Percentiles rank a stretch among this genome's conserved stretches.
Conservation (phyloP, 768 basidiomycete genomes). For the Gloeostereum incarnatum region DNA sequence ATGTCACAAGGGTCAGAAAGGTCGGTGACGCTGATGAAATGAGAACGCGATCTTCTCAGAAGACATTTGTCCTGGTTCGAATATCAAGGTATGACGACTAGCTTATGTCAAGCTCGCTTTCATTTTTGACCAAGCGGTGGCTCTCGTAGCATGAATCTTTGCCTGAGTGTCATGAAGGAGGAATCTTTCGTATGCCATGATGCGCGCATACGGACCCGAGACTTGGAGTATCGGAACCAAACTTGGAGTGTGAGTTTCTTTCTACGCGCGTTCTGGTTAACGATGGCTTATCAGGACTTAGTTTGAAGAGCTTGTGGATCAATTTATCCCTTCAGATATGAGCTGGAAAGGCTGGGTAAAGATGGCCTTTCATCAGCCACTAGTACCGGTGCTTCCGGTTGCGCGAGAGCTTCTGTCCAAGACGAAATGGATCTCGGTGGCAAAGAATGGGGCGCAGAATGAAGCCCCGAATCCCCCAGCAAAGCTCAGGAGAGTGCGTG, state of each 20-base stretch:
- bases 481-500: conserved; percentile 6
- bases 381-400: conserved; percentile 70
- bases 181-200: conserved; percentile 81
- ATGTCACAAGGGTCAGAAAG: conserved; percentile 13
- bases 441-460: conserved; percentile 23
- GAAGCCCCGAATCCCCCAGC: conserved; percentile 20
- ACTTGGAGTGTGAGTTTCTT: conserved; percentile 62
- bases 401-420: conserved; percentile 72
- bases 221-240: conserved; percentile 74
- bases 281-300: conserved; percentile 16
- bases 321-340: conserved; percentile 71
- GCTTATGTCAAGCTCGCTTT: conserved; percentile 11
- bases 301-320: conserved; percentile 75
- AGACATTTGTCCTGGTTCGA: conserved; percentile 74
- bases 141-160: conserved; percentile 46
- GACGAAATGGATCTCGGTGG: conserved; percentile 56
- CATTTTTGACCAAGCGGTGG: background rate
- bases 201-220: conserved; percentile 70
- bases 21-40: conserved; percentile 68
- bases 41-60: conserved; percentile 72
- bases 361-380: conserved; percentile 74
- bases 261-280: background rate
- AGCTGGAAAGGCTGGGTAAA: conserved; percentile 79
- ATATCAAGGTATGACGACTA: conserved; percentile 60
- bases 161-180: conserved; percentile 73